Evolutionary conservation across 768 basidiomycete genomes (phyloP), one percentile per base, ranked within the genome.

Genomic region (Termitomyces sp.): DNA sequence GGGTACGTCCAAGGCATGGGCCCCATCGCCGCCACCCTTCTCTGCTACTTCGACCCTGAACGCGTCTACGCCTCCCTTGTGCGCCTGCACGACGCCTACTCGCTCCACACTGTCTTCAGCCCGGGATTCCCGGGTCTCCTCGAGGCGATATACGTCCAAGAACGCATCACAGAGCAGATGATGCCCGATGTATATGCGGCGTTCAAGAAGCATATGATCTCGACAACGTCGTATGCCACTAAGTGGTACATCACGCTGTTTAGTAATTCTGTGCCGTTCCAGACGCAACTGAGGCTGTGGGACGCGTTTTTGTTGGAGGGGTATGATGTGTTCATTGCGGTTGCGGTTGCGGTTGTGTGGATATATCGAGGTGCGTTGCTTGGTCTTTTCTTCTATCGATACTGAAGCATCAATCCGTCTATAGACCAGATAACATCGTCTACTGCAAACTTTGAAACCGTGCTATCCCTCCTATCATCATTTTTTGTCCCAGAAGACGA

Each of bases 1-100:
- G 96, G 96, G 15, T 99, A 99, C 67, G 94, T 95, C 38, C 97
- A 99, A 73, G 97, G 97, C 56, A 99, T 99, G 97, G 95, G 97
- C 2, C 91, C 96, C 6, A 91, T 99, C 54, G 93, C 96, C 0
- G 91, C 95, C 1, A 98, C 94, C 1, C 78, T 99, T 20, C 80
- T 98, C 12, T 94, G 90, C 72, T 98, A 98, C 68, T 88, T 94
- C 67, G 87, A 88, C 59, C 93, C 97, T 7, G 91, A 94, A 72
- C 86, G 86, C 50, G 89, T 86, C 5, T 97, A 94, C 65, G 83
- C 88, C 4, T 80, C 86, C 25, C 80, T 98, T 42, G 86, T 94
- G 41, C 85, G 87, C n/a, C 72, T 99, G 7, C 96, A 98, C 69
- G 89, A 94, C 68, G 76, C 82, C 15, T 98, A 96, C 69, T 78